phyloP scores from a whole-genome alignment of 2,329 filamentous ascomycete species.

The Ascochyta pisi region DNA sequence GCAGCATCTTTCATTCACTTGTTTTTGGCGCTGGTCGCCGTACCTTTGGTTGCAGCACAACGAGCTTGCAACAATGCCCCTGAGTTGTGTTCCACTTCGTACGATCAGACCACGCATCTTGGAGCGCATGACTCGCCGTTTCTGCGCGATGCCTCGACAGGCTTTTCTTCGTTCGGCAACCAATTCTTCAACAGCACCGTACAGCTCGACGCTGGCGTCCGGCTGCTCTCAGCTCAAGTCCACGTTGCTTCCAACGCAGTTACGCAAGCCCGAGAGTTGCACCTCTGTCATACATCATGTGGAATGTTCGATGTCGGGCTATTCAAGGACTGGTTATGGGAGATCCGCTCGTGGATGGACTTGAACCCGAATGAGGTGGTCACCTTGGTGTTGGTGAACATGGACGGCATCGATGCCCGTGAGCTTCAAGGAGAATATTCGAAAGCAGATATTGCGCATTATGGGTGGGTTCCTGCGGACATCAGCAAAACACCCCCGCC shows the following conservation, averaged over 20 bases:
- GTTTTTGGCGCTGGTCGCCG: slow-evolving; percentile 19
- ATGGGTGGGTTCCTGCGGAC: slow-evolving; percentile 51
- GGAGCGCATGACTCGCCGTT: slow-evolving; percentile 77
- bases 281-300: slow-evolving; percentile 74
- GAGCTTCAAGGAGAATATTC: slow-evolving; percentile 58
- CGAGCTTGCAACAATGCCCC: slow-evolving; percentile 79
- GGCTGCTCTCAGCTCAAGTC: slow-evolving; percentile 73
- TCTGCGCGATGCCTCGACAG: slow-evolving; percentile 66
- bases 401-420: slow-evolving; percentile 61
- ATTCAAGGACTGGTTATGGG: slow-evolving; percentile 66
- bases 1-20: slow-evolving; percentile 5
- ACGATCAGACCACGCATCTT: slow-evolving; percentile 76
- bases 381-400: slow-evolving; percentile 74
- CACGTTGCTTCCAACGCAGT: slow-evolving; percentile 61
- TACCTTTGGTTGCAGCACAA: slow-evolving; percentile 5
- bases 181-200: slow-evolving; percentile 74
- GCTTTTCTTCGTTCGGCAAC: slow-evolving; percentile 68
- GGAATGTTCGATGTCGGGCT: slow-evolving; percentile 70
- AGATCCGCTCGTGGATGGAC: slow-evolving; percentile 71
- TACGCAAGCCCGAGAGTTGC: slow-evolving; percentile 53
- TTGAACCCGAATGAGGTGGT: slow-evolving; percentile 73
- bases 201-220: slow-evolving; percentile 73
- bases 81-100: slow-evolving; percentile 70
- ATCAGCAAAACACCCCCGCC: slow-evolving; percentile 58
- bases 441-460: slow-evolving; percentile 59